Conservation (phyloP, 2,329 filamentous ascomycete genomes). For the Colletotrichum eleusines region DNA sequence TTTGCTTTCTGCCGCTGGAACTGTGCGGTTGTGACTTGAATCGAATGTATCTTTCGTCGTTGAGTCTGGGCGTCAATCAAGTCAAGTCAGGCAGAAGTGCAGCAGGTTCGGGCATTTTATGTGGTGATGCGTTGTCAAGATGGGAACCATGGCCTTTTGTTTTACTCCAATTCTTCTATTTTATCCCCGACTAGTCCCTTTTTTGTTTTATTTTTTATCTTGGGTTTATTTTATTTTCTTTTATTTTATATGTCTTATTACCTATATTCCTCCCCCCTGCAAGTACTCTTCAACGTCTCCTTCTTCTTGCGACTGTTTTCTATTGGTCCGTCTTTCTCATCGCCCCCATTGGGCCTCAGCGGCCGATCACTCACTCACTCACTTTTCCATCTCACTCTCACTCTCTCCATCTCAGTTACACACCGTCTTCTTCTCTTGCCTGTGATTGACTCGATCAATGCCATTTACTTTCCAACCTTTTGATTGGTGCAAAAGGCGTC, state of each 20-base stretch:
- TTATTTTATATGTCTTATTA: conserved; percentile 33
- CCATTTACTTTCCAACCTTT: conserved; percentile 13
- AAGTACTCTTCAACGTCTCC: not conserved
- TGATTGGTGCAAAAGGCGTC: conserved; percentile 36
- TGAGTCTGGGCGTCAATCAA: conserved; percentile 43
- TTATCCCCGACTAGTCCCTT: conserved; percentile 26
- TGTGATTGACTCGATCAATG: conserved; percentile 33
- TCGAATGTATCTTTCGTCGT: conserved; percentile 11
- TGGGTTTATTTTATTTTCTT: not conserved
- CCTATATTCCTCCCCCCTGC: not conserved
- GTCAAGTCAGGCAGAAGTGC: conserved; percentile 61
- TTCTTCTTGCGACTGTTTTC: conserved; percentile 13
- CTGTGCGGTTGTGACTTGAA: conserved; percentile 14
- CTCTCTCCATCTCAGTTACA: not conserved
- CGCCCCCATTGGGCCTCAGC: conserved; percentile 15
- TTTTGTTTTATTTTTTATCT: conserved; percentile 11
- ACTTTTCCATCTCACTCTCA: no score
- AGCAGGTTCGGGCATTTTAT: conserved; percentile 58
- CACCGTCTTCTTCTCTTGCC: conserved; percentile 9
- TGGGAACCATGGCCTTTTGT: conserved; percentile 21
- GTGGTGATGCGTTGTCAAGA: conserved; percentile 66
- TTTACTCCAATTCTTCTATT: conserved; percentile 5
- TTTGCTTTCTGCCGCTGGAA: conserved; percentile 3
- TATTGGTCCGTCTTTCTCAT: conserved; percentile 9
- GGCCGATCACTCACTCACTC: not conserved